Evolutionary conservation across 257 asterid species (phyloP), one percentile per base, ranked within the genome.

Genomic region (Nicotiana knightiana): DNA sequence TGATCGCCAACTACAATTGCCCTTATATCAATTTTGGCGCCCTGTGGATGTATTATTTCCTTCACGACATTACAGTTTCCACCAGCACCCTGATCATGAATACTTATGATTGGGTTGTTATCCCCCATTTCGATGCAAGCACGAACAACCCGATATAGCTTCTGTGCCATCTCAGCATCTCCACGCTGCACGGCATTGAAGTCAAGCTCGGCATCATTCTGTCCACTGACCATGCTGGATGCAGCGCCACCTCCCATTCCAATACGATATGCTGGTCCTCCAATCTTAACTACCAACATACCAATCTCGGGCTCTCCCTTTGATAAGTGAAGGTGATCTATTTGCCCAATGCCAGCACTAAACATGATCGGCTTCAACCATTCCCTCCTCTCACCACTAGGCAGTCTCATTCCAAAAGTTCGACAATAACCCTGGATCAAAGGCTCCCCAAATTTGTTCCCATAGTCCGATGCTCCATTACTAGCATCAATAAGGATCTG

Each of bases 241-340:
- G 99, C 98, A 83, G 99, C 99, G 84, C 99, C 98, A 80, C 98
- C 97, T 10, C 98, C 98, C 99, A 96, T 94, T 59, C 98, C 99
- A 81, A 94, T 94, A 76, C 97, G 97, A 85, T 96, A 94, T 5
- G 98, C 97, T 5, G 98, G 98, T 61, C 99, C 98, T 77, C 99
- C 98, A 84, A 96, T 94, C 95, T 94, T 93, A 57, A 93, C 98
- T 81, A 96, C 99, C 39, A 96, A 58, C 99, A 96, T 96, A 61
- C 99, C 99, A 39, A 96, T 67, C 77, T 93, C 98, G 6, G 99
- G 97, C 82, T 93, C 98, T 48, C 97, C 97, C 86, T 94, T 96
- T 0, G 93, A 8, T 84, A 96, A 87, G 87, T 96, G 99, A 57
- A 0, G 78, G 75, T 93, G 97, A 86, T 96, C 95, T 57, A 96